Evolutionary conservation across 2,329 filamentous ascomycete species (phyloP).

Genomic region (Penicillium sp.): DNA sequence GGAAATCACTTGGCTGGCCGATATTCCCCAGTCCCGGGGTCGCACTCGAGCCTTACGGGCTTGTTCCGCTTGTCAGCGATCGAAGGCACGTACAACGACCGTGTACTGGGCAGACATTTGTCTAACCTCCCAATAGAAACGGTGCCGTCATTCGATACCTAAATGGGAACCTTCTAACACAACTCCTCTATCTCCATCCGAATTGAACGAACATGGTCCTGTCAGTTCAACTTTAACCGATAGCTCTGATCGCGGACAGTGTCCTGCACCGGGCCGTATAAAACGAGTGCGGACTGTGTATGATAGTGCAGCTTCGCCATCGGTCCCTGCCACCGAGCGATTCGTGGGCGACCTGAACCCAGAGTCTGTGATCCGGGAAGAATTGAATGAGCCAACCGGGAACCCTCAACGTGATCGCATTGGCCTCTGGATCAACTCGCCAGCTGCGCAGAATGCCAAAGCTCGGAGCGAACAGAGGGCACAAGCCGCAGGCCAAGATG

Average conservation of each 20-base stretch:
- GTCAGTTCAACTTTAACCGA: background rate
- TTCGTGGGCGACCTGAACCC: slow-evolving; percentile 44
- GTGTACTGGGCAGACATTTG: background rate
- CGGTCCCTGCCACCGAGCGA: slow-evolving; percentile 25
- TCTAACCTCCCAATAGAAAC: slow-evolving; percentile 26
- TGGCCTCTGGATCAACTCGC: slow-evolving; percentile 34
- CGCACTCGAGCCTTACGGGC: slow-evolving; percentile 31
- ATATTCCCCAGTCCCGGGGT: slow-evolving; percentile 34
- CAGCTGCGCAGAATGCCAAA: slow-evolving; percentile 12
- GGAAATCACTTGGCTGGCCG: slow-evolving; percentile 37
- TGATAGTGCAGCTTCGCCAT: slow-evolving; percentile 7
- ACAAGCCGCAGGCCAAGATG: background rate
- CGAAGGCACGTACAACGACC: slow-evolving; percentile 26
- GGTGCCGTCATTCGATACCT: slow-evolving; percentile 29
- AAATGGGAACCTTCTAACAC: slow-evolving; percentile 10
- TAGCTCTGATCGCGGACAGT: background rate
- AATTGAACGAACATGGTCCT: background rate
- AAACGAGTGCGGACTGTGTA: slow-evolving; percentile 3
- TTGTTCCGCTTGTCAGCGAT: slow-evolving; percentile 33
- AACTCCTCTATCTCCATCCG: background rate
- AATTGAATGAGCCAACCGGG: slow-evolving; percentile 23
- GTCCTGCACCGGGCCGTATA: background rate
- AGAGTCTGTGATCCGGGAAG: slow-evolving; percentile 39
- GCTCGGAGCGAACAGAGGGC: slow-evolving; percentile 1
- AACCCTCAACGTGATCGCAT: slow-evolving; percentile 30